Evolutionary conservation across 1,284 basidiomycete species (phyloP), one percentile per base, ranked within the genome.

Genomic region (Trametes pubescens): DNA sequence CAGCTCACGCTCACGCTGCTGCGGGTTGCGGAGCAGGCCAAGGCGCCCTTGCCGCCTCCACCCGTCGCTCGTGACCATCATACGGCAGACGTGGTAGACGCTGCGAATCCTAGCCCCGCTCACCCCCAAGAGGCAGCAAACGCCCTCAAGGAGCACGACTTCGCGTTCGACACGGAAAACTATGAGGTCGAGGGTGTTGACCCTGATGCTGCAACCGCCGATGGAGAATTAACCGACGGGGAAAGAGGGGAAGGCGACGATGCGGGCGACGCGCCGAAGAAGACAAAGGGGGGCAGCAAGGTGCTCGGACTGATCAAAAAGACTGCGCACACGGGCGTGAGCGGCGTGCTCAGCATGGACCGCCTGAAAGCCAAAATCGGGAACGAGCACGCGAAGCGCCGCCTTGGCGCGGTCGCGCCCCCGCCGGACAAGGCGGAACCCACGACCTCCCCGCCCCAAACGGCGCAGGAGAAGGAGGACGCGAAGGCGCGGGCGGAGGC

Each of bases 1-100:
- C 86, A 87, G 66, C 77, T 86, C 44, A 82, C 83, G 0, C 73
- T 86, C 4, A 82, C 84, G 35, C 71, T 86, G 34, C 73, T 86
- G 3, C 79, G 84, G 16, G 78, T 85, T 32, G 81, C 78, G 7
- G 84, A 86, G 67, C 76, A 75, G 0, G 74, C 74, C 40, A 78
- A 79, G 59, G 71, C 77, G 0, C 83, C 82, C 0, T 69, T 84
- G 4, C 82, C 82, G 1, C 80, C 80, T 1, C 81, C 83, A 8
- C 80, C 80, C 0, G 68, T 69, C 0, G 65, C 72, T 13, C 57
- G 26, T 2, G 48, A 60, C 1, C 57, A 61, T 26, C 65, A 67
- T 21, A 71, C 71, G 0, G 59, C 64, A 0, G 51, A 40, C 4
- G 57, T 55, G 0, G 62, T 53, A 0, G 43, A 65, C 24, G 64